Conservation (phyloP, 1,284 basidiomycete species). For the Volvariella surrecta region DNA sequence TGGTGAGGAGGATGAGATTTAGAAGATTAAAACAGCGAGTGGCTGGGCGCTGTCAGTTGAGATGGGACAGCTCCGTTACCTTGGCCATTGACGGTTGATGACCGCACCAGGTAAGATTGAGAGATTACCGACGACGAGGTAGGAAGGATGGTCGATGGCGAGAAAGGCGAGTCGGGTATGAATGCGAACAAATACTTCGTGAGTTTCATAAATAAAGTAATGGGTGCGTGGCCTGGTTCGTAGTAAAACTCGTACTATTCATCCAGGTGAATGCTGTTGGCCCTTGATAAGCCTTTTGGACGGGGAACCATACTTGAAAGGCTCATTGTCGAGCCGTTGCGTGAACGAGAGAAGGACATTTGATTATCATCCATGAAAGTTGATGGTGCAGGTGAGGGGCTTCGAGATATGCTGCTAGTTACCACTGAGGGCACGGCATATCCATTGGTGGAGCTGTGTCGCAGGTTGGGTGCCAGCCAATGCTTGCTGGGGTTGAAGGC, state of each 20-base stretch:
- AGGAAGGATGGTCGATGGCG: too few species aligned
- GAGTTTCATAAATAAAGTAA: too few species aligned
- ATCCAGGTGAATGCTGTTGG: slow-evolving; percentile 18
- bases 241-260: background rate
- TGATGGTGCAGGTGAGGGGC: slow-evolving; percentile 32
- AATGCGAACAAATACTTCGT: too few species aligned
- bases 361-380: slow-evolving; percentile 21
- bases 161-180: too few species aligned
- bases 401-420: slow-evolving; percentile 20
- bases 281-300: slow-evolving; percentile 29
- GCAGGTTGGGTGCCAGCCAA: slow-evolving; percentile 31
- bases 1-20: too few species aligned
- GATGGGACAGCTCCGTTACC: too few species aligned
- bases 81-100: too few species aligned
- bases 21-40: too few species aligned
- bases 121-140: too few species aligned
- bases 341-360: slow-evolving; percentile 38
- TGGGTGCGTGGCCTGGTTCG: too few species aligned
- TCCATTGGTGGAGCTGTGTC: slow-evolving; percentile 22
- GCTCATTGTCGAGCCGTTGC: slow-evolving; percentile 58
- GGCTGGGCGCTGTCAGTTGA: too few species aligned
- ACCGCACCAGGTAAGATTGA: too few species aligned
- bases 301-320: slow-evolving; percentile 42
- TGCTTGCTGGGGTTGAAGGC: slow-evolving; percentile 19
- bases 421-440: background rate